Evolutionary conservation across 1,139 yeast species (phyloP).

Genomic region (Hemisphaericaspora subhashii): DNA sequence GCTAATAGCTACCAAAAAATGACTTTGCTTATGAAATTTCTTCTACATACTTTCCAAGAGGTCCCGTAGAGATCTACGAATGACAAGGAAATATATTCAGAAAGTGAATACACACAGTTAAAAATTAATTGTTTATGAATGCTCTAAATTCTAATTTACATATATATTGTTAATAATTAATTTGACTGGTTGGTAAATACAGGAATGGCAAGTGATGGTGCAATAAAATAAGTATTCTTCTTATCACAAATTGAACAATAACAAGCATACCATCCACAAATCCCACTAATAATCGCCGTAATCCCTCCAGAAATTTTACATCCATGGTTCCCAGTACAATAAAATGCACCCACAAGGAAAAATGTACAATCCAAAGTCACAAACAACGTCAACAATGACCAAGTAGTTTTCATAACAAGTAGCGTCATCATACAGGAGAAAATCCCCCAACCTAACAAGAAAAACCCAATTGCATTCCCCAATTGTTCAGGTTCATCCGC

Average conservation of each 20-base stretch:
- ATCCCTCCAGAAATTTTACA: slow-evolving; percentile 62
- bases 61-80: too few relatives aligned
- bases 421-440: slow-evolving; percentile 34
- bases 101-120: too few relatives aligned
- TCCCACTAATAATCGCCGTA: slow-evolving; percentile 56
- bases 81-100: too few relatives aligned
- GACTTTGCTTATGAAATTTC: too few relatives aligned
- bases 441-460: slow-evolving; percentile 37
- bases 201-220: slow-evolving; percentile 34
- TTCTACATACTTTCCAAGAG: too few relatives aligned
- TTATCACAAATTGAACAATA: slow-evolving; percentile 23
- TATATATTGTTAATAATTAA: too few relatives aligned
- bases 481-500: slow-evolving; percentile 26
- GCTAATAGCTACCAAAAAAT: too few relatives aligned
- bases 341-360: slow-evolving; percentile 53
- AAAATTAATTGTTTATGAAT: too few relatives aligned
- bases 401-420: slow-evolving; percentile 35
- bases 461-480: slow-evolving; percentile 34
- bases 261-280: slow-evolving; percentile 54
- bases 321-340: slow-evolving; percentile 43
- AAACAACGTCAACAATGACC: slow-evolving; percentile 45
- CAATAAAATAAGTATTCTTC: slow-evolving; percentile 26
- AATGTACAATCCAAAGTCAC: slow-evolving; percentile 50
- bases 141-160: too few relatives aligned
- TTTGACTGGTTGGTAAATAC: neutral